Evolutionary conservation across 331 rosid genomes (phyloP), one percentile per base, ranked within the genome.

Genomic region (Pyracantha coccinea): DNA sequence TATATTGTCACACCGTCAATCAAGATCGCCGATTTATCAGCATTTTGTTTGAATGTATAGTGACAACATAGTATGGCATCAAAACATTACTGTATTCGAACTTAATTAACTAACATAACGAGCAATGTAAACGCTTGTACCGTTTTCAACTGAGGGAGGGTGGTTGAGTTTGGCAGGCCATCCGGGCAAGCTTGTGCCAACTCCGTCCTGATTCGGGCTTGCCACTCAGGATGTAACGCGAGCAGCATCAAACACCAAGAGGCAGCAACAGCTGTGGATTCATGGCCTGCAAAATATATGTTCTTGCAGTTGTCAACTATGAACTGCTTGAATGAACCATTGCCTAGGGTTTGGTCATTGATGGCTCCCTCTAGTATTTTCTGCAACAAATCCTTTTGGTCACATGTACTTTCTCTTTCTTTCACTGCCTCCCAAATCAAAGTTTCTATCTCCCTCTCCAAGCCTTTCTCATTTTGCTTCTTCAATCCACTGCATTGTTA

Each of bases 211-310:
- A 95, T 82, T 21, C 87, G 89, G 54, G 78, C 72, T 75, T 95
- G 99, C 99, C 97, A 95, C 23, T 90, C 80, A 0, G 97, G 97
- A 72, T 92, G 89, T 8, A 84, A 63, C 58, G 97, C 97, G 11
- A 95, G 97, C 41, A 95, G 86, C 97, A 95, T 86, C 83, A 95
- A 73, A 68, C 89, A 79, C 99, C 99, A 95, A n/a, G 96, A 87
- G 59, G 92, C 90, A 4, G 99, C 91, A 23, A 81, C 84, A 58
- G 93, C 90, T 17, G 96, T 92, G 72, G 97, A 76, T 82, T 95
- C 99, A 73, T 95, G 97, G 15, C 99, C 99, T n/a, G 99, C 97
- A 75, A 95, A 95, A 80, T 95, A 95, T 11, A 95, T 92, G 83
- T 77, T 89, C 86, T 95, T 95, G 85, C 99, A 90, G 28, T 95